A percentile compares a stretch with the other conserved stretches of the same genome.
Conservation (phyloP, 2,329 filamentous ascomycete species). For the Aureobasidium sp. region DNA sequence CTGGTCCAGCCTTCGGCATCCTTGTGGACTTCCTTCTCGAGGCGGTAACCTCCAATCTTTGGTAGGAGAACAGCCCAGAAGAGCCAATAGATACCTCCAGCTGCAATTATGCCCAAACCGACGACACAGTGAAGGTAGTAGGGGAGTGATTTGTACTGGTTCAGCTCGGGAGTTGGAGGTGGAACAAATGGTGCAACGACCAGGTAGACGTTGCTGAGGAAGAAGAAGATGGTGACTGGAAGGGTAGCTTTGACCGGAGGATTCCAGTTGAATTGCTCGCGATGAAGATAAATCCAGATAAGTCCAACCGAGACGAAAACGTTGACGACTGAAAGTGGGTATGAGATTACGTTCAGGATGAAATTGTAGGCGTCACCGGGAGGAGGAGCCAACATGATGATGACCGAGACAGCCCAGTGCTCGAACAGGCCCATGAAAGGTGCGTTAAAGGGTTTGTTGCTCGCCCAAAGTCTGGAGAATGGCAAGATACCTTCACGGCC, state of each 20-base stretch:
- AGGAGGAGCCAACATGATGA: constrained; percentile 61
- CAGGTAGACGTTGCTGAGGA: constrained; percentile 47
- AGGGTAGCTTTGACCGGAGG: constrained; percentile 45
- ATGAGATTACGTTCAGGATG: constrained; percentile 49
- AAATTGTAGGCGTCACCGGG: constrained; percentile 63
- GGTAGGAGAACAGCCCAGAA: constrained; percentile 46
- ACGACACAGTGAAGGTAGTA: constrained; percentile 51
- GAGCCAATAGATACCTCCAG: constrained; percentile 46
- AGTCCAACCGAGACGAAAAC: constrained; percentile 43
- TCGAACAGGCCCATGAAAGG: constrained; percentile 55
- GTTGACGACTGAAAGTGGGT: constrained; percentile 46
- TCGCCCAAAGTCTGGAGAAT: constrained; percentile 56
- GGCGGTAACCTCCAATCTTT: constrained; percentile 33
- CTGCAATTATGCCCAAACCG: constrained; percentile 43
- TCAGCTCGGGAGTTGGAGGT: constrained; percentile 20
- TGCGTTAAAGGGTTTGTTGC: constrained; percentile 57
- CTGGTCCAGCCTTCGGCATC: constrained; percentile 36
- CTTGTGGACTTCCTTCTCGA: constrained; percentile 27
- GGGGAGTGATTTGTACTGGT: constrained; percentile 46
- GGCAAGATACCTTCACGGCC: constrained; percentile 52
- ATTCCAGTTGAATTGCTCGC: constrained; percentile 39
- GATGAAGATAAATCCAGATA: constrained; percentile 40
- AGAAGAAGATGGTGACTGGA: constrained; percentile 47
- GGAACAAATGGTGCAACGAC: constrained; percentile 44
- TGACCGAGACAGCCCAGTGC: constrained; percentile 58